Evolutionary conservation across 805 yeast species (phyloP), one percentile per base, ranked within the genome.

Genomic region (Kurtzmaniella cleridarum): DNA sequence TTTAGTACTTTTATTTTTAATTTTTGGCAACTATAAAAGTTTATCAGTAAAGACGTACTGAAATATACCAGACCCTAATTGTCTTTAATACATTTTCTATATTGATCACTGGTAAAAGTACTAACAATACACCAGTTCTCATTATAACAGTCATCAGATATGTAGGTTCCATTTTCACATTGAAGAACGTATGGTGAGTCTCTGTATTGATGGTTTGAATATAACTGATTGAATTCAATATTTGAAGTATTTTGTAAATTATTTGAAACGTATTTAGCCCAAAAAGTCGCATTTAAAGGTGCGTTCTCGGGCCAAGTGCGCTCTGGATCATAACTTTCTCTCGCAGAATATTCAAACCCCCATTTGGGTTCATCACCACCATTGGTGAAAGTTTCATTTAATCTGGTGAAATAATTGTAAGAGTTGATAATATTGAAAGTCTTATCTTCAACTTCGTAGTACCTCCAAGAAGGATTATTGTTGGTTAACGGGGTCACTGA

Each of bases 381-480:
- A 40, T 70, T 71, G 36, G 55, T 54, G 52, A 72, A 77, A 11
- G 84, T 78, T 34, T 71, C 75, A 51, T 80, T 78, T 47, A 83
- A 68, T 42, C 66, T 66, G n/a, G 82, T 69, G 56, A 71, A 80
- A 59, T 69, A 79, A 49, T 79, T 80, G 60, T 57, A 70, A 2
- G 80, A 66, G 51, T 82, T 78, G 70, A 79, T 67, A 42, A 82
- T 64, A 45, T 74, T 74, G 61, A 79, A 80, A 5, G 84, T 72
- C 45, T 71, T 58, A 16, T 72, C 60, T 53, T 82, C 87, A 39
- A 82, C 79, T 47, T 77, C 78, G 50, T 82, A 83, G 60, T 79
- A 81, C 55, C 84, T 73, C 84, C 86, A 82, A 15, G 79, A 72
- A 5, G 90, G 90, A 54, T 82, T 82, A 46, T 73, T 69, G 36